phyloP scores from a whole-genome alignment of 495 filamentous ascomycete species.

The Durotheca rogersii region DNA sequence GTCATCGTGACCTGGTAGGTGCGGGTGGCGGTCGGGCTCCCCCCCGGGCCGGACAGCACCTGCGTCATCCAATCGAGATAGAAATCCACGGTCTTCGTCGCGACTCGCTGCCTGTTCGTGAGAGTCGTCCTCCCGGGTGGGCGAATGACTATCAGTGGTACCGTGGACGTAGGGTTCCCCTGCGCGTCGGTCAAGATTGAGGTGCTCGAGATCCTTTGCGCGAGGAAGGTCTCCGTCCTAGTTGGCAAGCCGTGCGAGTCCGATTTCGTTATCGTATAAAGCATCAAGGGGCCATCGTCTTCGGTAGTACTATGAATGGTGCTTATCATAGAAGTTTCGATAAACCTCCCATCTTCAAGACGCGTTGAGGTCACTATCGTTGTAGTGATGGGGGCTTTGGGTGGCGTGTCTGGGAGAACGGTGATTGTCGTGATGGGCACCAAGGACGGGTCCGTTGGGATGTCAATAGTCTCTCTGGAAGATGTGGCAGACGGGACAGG shows the following conservation, averaged over 20 bases:
- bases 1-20: constrained; percentile 14
- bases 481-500: neutral
- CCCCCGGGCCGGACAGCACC: constrained; percentile 14
- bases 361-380: constrained; percentile 14
- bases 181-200: neutral
- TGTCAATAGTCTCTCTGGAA: neutral
- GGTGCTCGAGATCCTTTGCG: neutral
- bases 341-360: neutral
- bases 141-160: neutral
- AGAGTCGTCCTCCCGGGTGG: constrained; percentile 16
- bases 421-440: constrained; percentile 10
- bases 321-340: constrained; percentile 1
- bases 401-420: neutral
- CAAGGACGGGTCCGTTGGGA: neutral
- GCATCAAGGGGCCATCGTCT: neutral
- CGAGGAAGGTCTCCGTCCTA: constrained; percentile 11
- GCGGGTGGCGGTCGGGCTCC: constrained; percentile 22
- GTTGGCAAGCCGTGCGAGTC: constrained; percentile 14
- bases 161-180: constrained; percentile 16
- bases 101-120: constrained; percentile 16
- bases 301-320: constrained; percentile 2
- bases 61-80: constrained; percentile 10
- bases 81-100: constrained; percentile 21
- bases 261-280: neutral
- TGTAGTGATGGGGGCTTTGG: constrained; percentile 9